Evolutionary conservation across 2,329 filamentous ascomycete species (phyloP), one percentile per base, ranked within the genome.

Genomic region (Thielaviopsis musarum): DNA sequence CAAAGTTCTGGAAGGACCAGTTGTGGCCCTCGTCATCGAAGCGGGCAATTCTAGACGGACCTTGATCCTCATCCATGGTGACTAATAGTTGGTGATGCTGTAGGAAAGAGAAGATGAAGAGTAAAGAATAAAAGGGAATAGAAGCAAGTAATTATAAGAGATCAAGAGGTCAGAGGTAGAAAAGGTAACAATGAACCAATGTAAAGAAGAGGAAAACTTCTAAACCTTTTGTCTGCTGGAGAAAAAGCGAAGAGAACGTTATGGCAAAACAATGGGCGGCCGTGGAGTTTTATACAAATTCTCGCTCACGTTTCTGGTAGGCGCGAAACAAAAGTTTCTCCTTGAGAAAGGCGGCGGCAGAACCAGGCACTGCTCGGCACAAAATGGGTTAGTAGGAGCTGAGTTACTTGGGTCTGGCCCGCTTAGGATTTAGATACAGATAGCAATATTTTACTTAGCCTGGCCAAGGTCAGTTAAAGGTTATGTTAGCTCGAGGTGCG

Each of bases 21-120:
- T 64, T 21, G 56, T 70, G 59, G 53, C 55, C 38, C 64, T 63
- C 65, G 67, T 73, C 60, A 64, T 68, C 59, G 67, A 69, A 19
- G 70, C 67, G 17, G 76, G 75, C 63, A 71, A 81, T 78, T 54
- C 73, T 70, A 15, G 74, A 74, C 17, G 78, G 77, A 3, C 70
- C 75, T 59, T 79, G 75, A 63, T 80, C 76, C 65, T 82, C 78
- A 63, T 82, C 78, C 79, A 81, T 81, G 60, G 58, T 65, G 59
- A 28, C 51, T 54, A 52, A 34, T 34, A 34, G 56, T 10, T 24
- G 51, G 21, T 5, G 49, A 6, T 41, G 15, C 22, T 22, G 30
- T 21, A 53, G 34, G 30, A 45, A 34, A 28, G 56, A 52, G 24
- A 49, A 28, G 21, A 34, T 5, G n/a, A 41, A 38, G 13, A 1